phyloP scores from a whole-genome alignment of 2,329 filamentous ascomycete genomes.

The Monosporascus sp. region DNA sequence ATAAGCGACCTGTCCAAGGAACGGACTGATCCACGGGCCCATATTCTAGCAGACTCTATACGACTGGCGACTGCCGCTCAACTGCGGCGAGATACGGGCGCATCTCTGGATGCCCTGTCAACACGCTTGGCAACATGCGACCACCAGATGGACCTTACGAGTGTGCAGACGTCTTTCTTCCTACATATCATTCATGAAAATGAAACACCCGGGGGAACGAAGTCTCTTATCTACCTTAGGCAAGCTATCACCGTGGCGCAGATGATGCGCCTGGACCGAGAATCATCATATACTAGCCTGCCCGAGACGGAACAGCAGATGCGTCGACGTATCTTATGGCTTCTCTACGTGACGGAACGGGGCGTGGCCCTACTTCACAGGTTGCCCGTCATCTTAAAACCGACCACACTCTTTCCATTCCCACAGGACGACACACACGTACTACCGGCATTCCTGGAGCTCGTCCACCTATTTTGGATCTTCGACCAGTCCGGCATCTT shows the following conservation, averaged over 20 bases:
- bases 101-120: constrained; percentile 9
- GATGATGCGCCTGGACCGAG: constrained; percentile 40
- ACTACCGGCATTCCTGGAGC: constrained; percentile 42
- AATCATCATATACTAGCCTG: constrained; percentile 33
- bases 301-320: constrained; percentile 36
- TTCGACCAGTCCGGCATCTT: constrained; percentile 46
- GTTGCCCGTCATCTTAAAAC: constrained; percentile 39
- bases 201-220: constrained; percentile 36
- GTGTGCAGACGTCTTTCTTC: constrained; percentile 43
- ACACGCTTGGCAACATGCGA: constrained; percentile 5
- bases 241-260: constrained; percentile 48
- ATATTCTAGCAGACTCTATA: constrained; percentile 37
- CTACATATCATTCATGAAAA: constrained; percentile 49
- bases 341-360: constrained; percentile 44
- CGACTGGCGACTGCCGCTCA: constrained; percentile 44
- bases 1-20: constrained; percentile 29
- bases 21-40: constrained; percentile 20
- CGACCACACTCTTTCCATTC: constrained; percentile 31
- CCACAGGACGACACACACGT: constrained; percentile 34
- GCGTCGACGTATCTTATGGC: constrained; percentile 39
- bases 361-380: constrained; percentile 46
- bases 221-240: constrained; percentile 41
- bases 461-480: constrained; percentile 43
- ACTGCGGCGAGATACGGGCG: constrained; percentile 32
- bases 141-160: constrained; percentile 29